These are phyloP conservation scores for Pseudocercospora macadamiae DNA, from an alignment of 2,329 filamentous ascomycete species.

Conservation along the genomic window DNA sequence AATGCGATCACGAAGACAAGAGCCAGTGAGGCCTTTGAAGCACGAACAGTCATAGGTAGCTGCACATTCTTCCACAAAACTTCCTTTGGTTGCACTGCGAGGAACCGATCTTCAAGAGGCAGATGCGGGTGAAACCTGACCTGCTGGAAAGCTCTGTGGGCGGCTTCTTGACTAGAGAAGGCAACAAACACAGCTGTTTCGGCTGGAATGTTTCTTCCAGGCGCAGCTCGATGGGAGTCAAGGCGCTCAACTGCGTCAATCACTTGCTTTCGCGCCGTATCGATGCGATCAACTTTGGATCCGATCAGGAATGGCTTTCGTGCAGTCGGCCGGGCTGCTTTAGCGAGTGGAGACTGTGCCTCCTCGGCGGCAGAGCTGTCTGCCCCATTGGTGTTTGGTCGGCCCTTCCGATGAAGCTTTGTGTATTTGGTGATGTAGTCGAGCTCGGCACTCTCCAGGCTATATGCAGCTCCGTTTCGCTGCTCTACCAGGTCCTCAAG, in stretches of 20 bases:
- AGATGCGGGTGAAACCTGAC: constrained; percentile 36
- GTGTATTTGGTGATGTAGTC: constrained; percentile 44
- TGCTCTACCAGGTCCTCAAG: constrained; percentile 49
- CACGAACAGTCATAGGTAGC: constrained; percentile 35
- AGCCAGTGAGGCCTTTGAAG: constrained; percentile 36
- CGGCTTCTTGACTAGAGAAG: constrained; percentile 78
- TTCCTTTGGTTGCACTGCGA: constrained; percentile 50
- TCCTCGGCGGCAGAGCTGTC: constrained; percentile 22
- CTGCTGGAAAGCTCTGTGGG: constrained; percentile 78
- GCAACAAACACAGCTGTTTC: constrained; percentile 83
- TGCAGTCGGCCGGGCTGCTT: constrained; percentile 64
- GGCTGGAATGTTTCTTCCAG: constrained; percentile 60
- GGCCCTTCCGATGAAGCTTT: constrained; percentile 28
- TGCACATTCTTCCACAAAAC: constrained; percentile 52
- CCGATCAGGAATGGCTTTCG: constrained; percentile 70
- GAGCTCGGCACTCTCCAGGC: constrained; percentile 50
- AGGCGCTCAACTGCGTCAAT: constrained; percentile 73
- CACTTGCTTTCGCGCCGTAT: constrained; percentile 77
- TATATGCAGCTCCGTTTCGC: constrained; percentile 46
- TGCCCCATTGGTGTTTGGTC: constrained; percentile 5
- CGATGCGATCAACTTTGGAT: constrained; percentile 88
- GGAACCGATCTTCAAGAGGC: constrained; percentile 45
- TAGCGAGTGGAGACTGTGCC: constrained; percentile 28
- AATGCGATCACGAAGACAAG: constrained; percentile 39
- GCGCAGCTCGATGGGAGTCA: constrained; percentile 60